A percentile compares a stretch with the other conserved stretches of the same genome.
phyloP scores from a whole-genome alignment of 345 rosid genomes.

The Nephelium lappaceum region DNA sequence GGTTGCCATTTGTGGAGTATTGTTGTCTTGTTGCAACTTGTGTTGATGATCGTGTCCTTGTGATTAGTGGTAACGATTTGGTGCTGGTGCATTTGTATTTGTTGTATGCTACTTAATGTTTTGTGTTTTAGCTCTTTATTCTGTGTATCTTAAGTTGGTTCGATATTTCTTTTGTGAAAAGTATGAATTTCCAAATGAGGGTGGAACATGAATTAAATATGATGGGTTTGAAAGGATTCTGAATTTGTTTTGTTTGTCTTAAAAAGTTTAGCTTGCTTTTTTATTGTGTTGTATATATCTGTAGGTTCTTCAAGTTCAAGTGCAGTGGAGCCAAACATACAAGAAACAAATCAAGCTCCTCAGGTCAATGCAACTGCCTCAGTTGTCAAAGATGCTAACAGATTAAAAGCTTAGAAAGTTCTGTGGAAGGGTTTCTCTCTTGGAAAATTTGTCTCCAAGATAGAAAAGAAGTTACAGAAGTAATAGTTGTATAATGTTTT shows the following conservation, averaged over 20 bases:
- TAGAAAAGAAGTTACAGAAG: background rate
- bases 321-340: background rate
- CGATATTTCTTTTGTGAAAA: background rate
- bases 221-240: constrained; percentile 4
- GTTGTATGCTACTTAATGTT: too few species aligned
- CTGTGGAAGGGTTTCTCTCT: too few species aligned
- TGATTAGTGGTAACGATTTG: background rate
- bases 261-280: background rate
- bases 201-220: background rate
- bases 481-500: background rate
- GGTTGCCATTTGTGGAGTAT: background rate
- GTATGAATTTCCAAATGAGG: background rate
- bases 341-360: constrained; percentile 17
- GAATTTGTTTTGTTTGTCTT: background rate
- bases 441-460: too few species aligned
- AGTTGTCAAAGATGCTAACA: constrained; percentile 15
- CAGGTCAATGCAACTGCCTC: constrained; percentile 1
- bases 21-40: background rate
- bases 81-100: background rate
- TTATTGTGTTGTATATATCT: background rate
- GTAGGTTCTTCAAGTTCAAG: constrained; percentile 21
- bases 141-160: background rate
- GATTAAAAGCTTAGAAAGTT: background rate
- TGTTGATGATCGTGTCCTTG: background rate
- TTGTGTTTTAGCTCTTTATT: background rate